A percentile compares a stretch with the other conserved stretches of the same genome.
Evolutionary conservation across 306 rosid genomes (phyloP).

Genomic region (Albizia julibrissin): DNA sequence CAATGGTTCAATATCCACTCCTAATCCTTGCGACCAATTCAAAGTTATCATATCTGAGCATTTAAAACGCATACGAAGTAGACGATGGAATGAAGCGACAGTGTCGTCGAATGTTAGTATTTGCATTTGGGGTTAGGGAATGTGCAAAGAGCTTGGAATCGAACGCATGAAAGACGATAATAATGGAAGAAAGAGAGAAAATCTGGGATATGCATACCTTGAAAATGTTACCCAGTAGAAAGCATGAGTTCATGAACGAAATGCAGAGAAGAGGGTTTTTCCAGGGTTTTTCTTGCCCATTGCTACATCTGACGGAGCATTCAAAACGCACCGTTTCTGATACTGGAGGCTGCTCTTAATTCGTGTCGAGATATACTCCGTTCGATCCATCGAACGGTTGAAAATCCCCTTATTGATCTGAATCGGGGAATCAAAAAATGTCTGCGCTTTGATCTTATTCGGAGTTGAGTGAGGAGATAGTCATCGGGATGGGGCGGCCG

Average conservation of each 20-base stretch:
- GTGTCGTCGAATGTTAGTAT: background rate
- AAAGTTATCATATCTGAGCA: no score
- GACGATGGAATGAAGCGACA: background rate
- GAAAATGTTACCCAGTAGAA: background rate
- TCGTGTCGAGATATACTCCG: background rate
- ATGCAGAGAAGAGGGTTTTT: no score
- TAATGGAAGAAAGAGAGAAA: background rate
- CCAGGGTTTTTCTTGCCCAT: no score
- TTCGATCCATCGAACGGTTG: background rate
- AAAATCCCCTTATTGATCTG: background rate
- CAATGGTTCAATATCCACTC: no score
- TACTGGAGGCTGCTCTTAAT: no score
- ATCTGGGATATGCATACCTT: background rate
- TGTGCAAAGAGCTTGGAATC: background rate
- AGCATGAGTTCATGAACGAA: no score
- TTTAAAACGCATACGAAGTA: background rate
- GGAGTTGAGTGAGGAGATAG: background rate
- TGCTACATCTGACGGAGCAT: no score
- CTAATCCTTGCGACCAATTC: no score
- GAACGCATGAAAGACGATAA: background rate
- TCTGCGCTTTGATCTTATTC: background rate
- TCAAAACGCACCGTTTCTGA: no score
- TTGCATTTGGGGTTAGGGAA: background rate
- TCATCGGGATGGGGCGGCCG: slow-evolving; percentile 38
- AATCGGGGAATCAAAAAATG: background rate